Conservation (phyloP, 495 filamentous ascomycete species). For the Penicillium steckii region DNA sequence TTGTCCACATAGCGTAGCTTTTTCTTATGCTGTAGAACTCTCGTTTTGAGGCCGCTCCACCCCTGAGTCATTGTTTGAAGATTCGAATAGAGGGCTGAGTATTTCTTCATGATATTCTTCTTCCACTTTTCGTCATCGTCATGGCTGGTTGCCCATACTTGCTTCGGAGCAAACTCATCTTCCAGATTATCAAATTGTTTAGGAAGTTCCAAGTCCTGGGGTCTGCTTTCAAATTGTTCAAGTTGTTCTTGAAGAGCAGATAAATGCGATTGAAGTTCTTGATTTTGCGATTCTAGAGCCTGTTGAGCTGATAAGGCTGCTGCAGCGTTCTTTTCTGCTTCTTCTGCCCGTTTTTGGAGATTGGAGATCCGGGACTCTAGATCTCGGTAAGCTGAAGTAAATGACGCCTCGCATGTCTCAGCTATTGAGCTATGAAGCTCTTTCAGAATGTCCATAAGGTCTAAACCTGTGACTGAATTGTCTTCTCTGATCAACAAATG, state of each 20-base stretch:
- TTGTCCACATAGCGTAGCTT: constrained; percentile 36
- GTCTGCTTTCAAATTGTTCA: constrained; percentile 11
- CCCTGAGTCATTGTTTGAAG: constrained; percentile 24
- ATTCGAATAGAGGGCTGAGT: constrained; percentile 34
- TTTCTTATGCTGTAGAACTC: constrained; percentile 37
- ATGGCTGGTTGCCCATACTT: constrained; percentile 13
- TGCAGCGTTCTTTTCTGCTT: constrained; percentile 21
- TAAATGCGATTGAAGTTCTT: constrained; percentile 27
- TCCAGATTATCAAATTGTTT: constrained; percentile 16
- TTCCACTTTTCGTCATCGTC: constrained; percentile 6
- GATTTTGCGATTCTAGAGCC: constrained; percentile 16
- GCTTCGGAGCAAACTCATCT: constrained; percentile 30
- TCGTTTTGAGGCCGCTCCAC: constrained; percentile 26
- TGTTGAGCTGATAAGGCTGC: constrained; percentile 22
- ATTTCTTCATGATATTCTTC: constrained; percentile 24
- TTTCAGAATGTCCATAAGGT: constrained; percentile 39
- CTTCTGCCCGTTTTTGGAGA: constrained; percentile 19
- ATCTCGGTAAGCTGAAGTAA: constrained; percentile 31
- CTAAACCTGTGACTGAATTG: no score
- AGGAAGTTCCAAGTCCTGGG: constrained; percentile 8
- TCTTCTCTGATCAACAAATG: not conserved
- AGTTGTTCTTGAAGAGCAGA: constrained; percentile 24
- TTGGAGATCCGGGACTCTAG: constrained; percentile 25
- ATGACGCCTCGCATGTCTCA: constrained; percentile 27
- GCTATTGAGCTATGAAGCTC: constrained; percentile 34